Evolutionary conservation across 2,329 filamentous ascomycete species (phyloP), one percentile per base, ranked within the genome.

Genomic region (Alternaria infectoria): DNA sequence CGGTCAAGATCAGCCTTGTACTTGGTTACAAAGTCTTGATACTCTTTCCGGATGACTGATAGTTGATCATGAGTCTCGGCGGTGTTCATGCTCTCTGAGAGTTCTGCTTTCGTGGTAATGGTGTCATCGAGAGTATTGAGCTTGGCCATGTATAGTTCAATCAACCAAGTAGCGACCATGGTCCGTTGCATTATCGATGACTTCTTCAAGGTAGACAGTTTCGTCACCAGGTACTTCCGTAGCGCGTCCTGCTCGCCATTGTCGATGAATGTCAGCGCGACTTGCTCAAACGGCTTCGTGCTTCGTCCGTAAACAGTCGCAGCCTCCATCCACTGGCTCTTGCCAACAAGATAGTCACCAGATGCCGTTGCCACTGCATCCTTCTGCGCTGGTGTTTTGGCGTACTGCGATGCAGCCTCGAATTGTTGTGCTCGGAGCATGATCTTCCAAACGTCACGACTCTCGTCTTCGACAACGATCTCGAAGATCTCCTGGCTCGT

Each of bases 81-180:
- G 0, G 90, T 87, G 71, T 90, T 93, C 44, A 90, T 83, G 32
- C 87, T 88, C 66, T 93, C 92, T 1, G 89, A 87, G 21, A 95
- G 81, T 77, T 97, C 93, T 0, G 93, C 92, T 73, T 93, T 92
- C 0, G 94, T 96, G 43, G 94, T 91, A 67, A 98, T 95, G 3
- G 92, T 94, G 79, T 99, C 96, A 75, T 99, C 96, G 4, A 99
- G 86, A 4, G 92, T 91, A 77, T 99, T 97, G 45, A 99, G 86
- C 80, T 97, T 97, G 6, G 93, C 92, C 93, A 99, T 99, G 80
- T 95, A 99, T 2, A 98, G 87, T 79, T 99, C 96, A 10, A 97
- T 86, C 46, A 99, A 86, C 96, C 96, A 99, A 69, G 91, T 94
- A 2, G 95, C 92, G 69, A 98, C 90, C 93, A 99, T 97, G 68